phyloP scores from a whole-genome alignment of 2,329 filamentous ascomycete species.

The Sphaerulina vaccinii region DNA sequence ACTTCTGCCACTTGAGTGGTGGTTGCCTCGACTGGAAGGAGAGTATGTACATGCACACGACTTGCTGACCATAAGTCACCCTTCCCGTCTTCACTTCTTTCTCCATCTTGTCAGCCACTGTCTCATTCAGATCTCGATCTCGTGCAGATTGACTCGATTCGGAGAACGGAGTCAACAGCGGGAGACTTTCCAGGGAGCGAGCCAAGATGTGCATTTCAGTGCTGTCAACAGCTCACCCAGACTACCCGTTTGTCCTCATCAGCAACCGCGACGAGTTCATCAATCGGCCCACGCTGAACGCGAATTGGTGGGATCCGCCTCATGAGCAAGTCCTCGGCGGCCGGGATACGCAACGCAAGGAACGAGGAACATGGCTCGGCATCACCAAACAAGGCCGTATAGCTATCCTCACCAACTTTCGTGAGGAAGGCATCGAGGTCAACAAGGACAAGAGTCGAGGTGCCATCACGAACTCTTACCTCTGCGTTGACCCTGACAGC shows the following conservation, averaged over 20 bases:
- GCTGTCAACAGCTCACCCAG: constrained; percentile 49
- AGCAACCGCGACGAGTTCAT: constrained; percentile 60
- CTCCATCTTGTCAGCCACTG: too few relatives aligned
- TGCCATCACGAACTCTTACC: constrained; percentile 59
- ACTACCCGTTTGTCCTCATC: constrained; percentile 52
- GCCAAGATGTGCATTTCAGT: constrained; percentile 51
- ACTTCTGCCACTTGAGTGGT: too few relatives aligned
- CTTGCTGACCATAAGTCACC: too few relatives aligned
- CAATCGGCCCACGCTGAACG: constrained; percentile 58
- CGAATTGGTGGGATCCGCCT: constrained; percentile 60
- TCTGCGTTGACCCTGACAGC: constrained; percentile 46
- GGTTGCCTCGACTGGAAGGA: too few relatives aligned
- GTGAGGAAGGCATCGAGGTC: constrained; percentile 49
- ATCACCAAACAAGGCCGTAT: constrained; percentile 61
- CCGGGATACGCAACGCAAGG: constrained; percentile 59
- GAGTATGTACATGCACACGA: too few relatives aligned
- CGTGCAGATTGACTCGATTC: background rate
- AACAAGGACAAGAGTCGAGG: constrained; percentile 55
- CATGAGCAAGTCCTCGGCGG: constrained; percentile 58
- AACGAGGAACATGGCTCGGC: constrained; percentile 64
- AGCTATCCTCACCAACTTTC: constrained; percentile 64
- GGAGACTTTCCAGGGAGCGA: background rate
- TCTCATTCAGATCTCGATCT: background rate
- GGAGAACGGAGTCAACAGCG: too few relatives aligned
- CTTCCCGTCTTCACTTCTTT: too few relatives aligned